These are phyloP conservation scores for Neoscytalidium dimidiatum DNA, from an alignment of 2,329 filamentous ascomycete species.

Conservation along the genomic window DNA sequence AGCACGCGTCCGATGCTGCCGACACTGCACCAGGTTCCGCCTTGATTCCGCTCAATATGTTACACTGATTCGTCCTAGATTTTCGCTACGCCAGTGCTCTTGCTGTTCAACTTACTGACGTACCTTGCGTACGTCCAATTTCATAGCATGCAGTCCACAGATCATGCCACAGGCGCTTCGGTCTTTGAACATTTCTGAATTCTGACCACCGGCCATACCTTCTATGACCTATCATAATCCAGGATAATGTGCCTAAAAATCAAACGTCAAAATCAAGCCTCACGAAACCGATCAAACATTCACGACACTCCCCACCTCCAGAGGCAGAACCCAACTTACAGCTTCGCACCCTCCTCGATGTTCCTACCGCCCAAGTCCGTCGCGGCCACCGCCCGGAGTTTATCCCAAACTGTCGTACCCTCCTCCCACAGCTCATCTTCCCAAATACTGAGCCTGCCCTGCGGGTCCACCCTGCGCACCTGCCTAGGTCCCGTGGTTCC, in stretches of 20 bases:
- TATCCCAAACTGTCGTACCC: slow-evolving; percentile 51
- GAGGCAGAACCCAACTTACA: slow-evolving; percentile 14
- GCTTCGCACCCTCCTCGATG: slow-evolving; percentile 12
- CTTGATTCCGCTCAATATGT: too few relatives aligned
- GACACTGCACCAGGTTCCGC: too few relatives aligned
- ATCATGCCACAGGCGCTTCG: neutral
- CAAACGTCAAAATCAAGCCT: neutral
- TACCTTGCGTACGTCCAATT: too few relatives aligned
- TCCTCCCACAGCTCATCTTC: slow-evolving; percentile 50
- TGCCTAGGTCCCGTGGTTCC: slow-evolving; percentile 36
- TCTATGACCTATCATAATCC: neutral
- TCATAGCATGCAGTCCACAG: too few relatives aligned
- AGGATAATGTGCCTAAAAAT: slow-evolving; percentile 1
- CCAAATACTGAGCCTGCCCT: slow-evolving; percentile 51
- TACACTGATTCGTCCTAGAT: too few relatives aligned
- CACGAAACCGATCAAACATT: neutral
- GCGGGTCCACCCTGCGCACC: slow-evolving; percentile 46
- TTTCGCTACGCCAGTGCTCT: too few relatives aligned
- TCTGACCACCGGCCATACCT: too few relatives aligned
- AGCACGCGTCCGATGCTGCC: too few relatives aligned
- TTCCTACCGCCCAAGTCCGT: neutral
- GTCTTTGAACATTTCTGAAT: too few relatives aligned
- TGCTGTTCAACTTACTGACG: too few relatives aligned
- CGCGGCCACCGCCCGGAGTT: slow-evolving; percentile 31
- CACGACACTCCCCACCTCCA: too few relatives aligned